A percentile compares a stretch with the other conserved stretches of the same genome.
phyloP scores from a whole-genome alignment of 2,329 filamentous ascomycete genomes.

The Simplicillium sp. region DNA sequence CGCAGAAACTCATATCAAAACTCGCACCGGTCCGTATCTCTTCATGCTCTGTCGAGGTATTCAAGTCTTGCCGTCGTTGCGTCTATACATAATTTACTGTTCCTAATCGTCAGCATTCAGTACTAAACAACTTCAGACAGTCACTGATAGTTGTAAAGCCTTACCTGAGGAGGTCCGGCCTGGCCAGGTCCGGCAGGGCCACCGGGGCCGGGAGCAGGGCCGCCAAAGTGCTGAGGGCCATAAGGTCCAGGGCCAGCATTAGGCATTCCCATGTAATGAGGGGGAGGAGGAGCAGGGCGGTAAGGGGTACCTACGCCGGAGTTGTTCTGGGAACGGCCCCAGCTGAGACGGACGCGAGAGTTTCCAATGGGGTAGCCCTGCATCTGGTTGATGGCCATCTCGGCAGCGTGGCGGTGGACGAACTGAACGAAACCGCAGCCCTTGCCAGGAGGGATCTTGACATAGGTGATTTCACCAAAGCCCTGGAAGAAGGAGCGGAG shows the following conservation, averaged over 20 bases:
- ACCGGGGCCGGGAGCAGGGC: constrained; percentile 31
- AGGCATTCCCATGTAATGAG: constrained; percentile 44
- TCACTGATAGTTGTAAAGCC: constrained; percentile 5
- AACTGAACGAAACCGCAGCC: constrained; percentile 99
- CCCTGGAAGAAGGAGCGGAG: constrained; percentile 99
- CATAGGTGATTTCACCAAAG: constrained; percentile 98
- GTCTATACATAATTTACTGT: too few species aligned
- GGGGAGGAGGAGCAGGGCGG: constrained; percentile 70
- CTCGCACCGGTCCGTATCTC: neutral
- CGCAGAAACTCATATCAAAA: neutral
- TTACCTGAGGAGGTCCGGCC: constrained; percentile 29
- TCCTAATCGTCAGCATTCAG: neutral
- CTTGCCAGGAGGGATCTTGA: constrained; percentile 99
- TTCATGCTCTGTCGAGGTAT: neutral
- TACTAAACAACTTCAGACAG: neutral
- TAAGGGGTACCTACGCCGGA: constrained; percentile 96
- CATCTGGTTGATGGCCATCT: constrained; percentile 99
- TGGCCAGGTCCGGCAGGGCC: constrained; percentile 29
- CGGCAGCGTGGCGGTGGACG: constrained; percentile 93
- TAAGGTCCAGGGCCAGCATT: constrained; percentile 33
- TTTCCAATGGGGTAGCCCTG: constrained; percentile 99
- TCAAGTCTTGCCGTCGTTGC: neutral
- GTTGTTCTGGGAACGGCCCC: constrained; percentile 98
- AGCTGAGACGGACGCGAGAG: constrained; percentile 92
- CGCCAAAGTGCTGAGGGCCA: constrained; percentile 37